Evolutionary conservation across 2,329 filamentous ascomycete species (phyloP).

Genomic region (Aspergillus fructus): DNA sequence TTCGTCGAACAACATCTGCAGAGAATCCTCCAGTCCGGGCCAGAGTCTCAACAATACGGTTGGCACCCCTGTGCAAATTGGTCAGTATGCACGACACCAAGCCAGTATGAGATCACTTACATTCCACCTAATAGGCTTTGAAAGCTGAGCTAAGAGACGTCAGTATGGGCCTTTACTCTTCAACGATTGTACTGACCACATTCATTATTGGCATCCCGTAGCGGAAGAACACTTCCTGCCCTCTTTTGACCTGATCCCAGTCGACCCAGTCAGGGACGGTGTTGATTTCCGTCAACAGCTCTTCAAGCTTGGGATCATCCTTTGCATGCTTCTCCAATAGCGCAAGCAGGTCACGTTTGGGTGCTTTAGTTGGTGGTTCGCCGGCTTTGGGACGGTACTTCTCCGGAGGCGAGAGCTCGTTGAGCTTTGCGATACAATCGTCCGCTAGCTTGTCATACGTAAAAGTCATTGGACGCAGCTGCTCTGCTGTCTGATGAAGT

Average conservation of each 20-base stretch:
- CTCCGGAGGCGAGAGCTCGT: constrained; percentile 57
- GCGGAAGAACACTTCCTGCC: constrained; percentile 75
- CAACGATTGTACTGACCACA: constrained; percentile 30
- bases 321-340: constrained; percentile 60
- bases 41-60: constrained; percentile 71
- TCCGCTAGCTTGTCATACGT: constrained; percentile 69
- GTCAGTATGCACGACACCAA: neutral
- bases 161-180: neutral
- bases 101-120: constrained; percentile 16
- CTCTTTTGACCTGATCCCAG: constrained; percentile 71
- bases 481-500: constrained; percentile 60
- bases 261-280: constrained; percentile 73
- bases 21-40: constrained; percentile 73
- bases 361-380: constrained; percentile 22
- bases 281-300: constrained; percentile 67
- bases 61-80: constrained; percentile 55
- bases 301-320: constrained; percentile 54
- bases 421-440: constrained; percentile 63
- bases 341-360: constrained; percentile 61
- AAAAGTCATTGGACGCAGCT: constrained; percentile 61
- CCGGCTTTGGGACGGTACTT: constrained; percentile 2
- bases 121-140: constrained; percentile 31
- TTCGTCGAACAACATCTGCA: constrained; percentile 63
- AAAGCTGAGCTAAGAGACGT: constrained; percentile 26
- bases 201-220: constrained; percentile 69